Evolutionary conservation across 2,329 filamentous ascomycete genomes (phyloP), one percentile per base, ranked within the genome.

Genomic region (Neonectria hederae): DNA sequence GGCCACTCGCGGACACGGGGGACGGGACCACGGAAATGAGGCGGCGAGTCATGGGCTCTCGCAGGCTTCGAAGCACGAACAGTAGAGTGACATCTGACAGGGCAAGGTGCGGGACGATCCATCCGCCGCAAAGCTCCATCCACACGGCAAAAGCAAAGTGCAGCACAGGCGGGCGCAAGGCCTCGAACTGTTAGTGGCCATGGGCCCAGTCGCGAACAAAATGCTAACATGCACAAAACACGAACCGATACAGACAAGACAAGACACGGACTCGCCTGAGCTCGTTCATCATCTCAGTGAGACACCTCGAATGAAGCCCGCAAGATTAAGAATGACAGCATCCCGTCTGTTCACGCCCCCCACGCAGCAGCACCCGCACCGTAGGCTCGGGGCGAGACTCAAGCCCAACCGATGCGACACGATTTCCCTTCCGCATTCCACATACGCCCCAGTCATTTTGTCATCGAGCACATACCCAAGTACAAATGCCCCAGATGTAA

Each of bases 1-100:
- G n/a, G 40, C 53, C 22, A 55, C n/a, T 14, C 24, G 53, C 59
- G 53, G 59, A 59, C 49, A 55, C 42, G 54, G 54, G 21, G 10
- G 32, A 40, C 51, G 51, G 35, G 52, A 38, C 32, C 54, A 63
- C 49, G 60, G 60, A 63, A 63, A 63, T 63, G 60, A 63, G 42
- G 28, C 30, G 51, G 42, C 60, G 60, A 63, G 60, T 63, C 60
- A 63, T 63, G 60, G 53, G 42, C 54, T 43, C 40, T 14, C 45
- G 38, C 57, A 24, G 24, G 26, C 19, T 17, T 43, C 24, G 35
- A 46, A 17, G 14, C 35, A 38, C 35, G 14, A 38, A 38, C 35
- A 17, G 14, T 38, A 13, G 2, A 17, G 14, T 38, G 46, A 11
- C 46, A n/a, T 30, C 24, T 38, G 46, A 49, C 26, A 48, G 10